Base-by-base conservation (phyloP, 768 basidiomycete species). In the Mycena floridula region DNA sequence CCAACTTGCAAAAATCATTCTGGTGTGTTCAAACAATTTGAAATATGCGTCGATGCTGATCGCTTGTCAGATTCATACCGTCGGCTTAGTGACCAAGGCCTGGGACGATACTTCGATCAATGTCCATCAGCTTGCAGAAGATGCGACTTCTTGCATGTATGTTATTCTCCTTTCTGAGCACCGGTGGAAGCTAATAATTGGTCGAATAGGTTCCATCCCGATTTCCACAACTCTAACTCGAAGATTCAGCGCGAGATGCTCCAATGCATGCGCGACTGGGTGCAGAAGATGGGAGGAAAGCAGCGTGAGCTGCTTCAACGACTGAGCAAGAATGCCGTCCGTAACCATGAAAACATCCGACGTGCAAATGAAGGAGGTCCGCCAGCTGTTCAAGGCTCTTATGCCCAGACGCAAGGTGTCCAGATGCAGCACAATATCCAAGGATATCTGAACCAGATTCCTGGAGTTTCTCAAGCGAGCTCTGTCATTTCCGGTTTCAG, bases 201-300 rank as follows among this genome's bases (percentile, higher is more conserved):
- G 22, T 16, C 11, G 27, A 36, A 27, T 40, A 88, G 87, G 20
- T 89, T 91, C 73, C 89, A 92, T 59, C 89, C 89, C 13, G 82
- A 87, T 50, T 92, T 89, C 70, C 79, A 83, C 58, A 73, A 82
- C 56, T 55, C 60, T 25, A 61, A 66, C 49, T 85, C 82, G 2
- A 70, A 73, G 47, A 68, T 90, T 25, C 89, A 91, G 59, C 71
- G 76, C 43, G 79, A 86, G 53, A 90, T 92, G 88, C 59, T 88
- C 48, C 74, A 76, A 48, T 77, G 69, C 52, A 74, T 91, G 77
- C 65, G 61, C 30, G 63, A 60, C 32, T 89, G 86, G 87, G 66
- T 79, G 28, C 57, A 73, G 39, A 64, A 63, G 7, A 72, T 82
- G 11, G 74, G 77, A 4, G 41, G 62, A 12, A 67, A 68, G 45